A percentile compares a stretch with the other conserved stretches of the same genome.
Evolutionary conservation across 441 rosid genomes (phyloP).

Genomic region (Erodium trifolium): DNA sequence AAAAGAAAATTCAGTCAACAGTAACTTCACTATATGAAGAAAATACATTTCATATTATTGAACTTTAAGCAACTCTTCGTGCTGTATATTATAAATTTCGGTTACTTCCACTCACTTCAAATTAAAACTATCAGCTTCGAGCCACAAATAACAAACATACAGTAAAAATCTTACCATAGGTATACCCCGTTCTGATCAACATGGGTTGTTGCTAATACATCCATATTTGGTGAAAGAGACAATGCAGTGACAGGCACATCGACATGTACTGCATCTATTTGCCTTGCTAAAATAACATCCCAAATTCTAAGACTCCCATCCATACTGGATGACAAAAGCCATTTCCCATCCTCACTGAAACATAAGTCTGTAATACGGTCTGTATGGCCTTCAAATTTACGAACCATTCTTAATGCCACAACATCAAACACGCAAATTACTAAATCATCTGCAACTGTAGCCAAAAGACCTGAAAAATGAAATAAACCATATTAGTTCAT

Average conservation of each 20-base stretch:
- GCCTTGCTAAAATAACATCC: slow-evolving; percentile 86
- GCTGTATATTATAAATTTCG: background rate
- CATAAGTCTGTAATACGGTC: slow-evolving; percentile 86
- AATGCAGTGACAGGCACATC: slow-evolving; percentile 78
- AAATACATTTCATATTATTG: background rate
- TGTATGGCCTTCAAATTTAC: slow-evolving; percentile 89
- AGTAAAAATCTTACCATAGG: slow-evolving; percentile 52
- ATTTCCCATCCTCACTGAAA: slow-evolving; percentile 95
- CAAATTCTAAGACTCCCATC: slow-evolving; percentile 89
- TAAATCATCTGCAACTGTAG: slow-evolving; percentile 81
- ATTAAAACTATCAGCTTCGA: background rate
- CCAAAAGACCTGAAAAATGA: slow-evolving; percentile 66
- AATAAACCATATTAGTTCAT: slow-evolving; percentile 20
- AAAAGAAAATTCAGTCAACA: background rate
- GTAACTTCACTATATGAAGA: background rate
- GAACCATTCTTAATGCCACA: slow-evolving; percentile 72
- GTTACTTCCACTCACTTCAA: background rate
- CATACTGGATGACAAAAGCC: slow-evolving; percentile 94
- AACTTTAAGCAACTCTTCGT: background rate
- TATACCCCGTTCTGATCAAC: slow-evolving; percentile 90
- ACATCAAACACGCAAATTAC: slow-evolving; percentile 69
- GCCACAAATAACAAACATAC: slow-evolving; percentile 5
- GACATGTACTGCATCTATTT: slow-evolving; percentile 80
- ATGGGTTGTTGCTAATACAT: slow-evolving; percentile 82
- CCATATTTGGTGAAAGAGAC: slow-evolving; percentile 94